phyloP scores from a whole-genome alignment of 2,329 filamentous ascomycete genomes.

The Scytalidium sp. region DNA sequence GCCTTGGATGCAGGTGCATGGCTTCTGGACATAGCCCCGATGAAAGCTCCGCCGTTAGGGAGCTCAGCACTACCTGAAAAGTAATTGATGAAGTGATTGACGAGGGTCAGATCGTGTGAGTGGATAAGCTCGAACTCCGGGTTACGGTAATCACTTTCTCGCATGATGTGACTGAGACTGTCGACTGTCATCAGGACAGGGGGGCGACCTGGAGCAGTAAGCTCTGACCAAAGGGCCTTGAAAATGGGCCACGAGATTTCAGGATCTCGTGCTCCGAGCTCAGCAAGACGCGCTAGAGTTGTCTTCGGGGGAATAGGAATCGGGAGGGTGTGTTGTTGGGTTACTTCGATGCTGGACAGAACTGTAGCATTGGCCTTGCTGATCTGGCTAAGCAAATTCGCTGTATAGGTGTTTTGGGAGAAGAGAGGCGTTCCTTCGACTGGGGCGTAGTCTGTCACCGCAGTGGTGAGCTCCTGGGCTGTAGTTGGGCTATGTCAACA shows the following conservation, averaged over 20 bases:
- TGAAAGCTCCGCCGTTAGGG: constrained; percentile 73
- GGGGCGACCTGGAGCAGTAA: constrained; percentile 50
- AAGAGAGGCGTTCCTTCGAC: constrained; percentile 63
- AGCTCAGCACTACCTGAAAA: constrained; percentile 58
- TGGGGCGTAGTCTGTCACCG: constrained; percentile 75
- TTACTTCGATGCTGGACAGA: constrained; percentile 50
- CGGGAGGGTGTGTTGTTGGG: constrained; percentile 55
- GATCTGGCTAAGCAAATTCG: constrained; percentile 71
- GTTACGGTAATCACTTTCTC: constrained; percentile 70
- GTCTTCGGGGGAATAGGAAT: constrained; percentile 54
- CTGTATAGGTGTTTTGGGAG: constrained; percentile 74
- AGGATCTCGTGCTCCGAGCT: constrained; percentile 67
- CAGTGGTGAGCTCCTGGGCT: constrained; percentile 81
- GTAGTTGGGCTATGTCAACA: constrained; percentile 2
- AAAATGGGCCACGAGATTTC: constrained; percentile 81
- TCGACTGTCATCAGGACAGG: constrained; percentile 74
- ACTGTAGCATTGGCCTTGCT: constrained; percentile 67
- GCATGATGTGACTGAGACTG: constrained; percentile 79
- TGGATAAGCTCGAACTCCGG: constrained; percentile 73
- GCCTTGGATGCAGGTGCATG: constrained; percentile 65
- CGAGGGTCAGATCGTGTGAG: constrained; percentile 76
- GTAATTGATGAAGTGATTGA: constrained; percentile 71
- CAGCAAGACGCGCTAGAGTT: constrained; percentile 65
- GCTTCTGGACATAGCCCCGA: constrained; percentile 71
- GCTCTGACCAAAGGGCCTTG: constrained; percentile 76